Conservation (phyloP, 2,329 filamentous ascomycete genomes). For the Trichoderma afroharzianum region DNA sequence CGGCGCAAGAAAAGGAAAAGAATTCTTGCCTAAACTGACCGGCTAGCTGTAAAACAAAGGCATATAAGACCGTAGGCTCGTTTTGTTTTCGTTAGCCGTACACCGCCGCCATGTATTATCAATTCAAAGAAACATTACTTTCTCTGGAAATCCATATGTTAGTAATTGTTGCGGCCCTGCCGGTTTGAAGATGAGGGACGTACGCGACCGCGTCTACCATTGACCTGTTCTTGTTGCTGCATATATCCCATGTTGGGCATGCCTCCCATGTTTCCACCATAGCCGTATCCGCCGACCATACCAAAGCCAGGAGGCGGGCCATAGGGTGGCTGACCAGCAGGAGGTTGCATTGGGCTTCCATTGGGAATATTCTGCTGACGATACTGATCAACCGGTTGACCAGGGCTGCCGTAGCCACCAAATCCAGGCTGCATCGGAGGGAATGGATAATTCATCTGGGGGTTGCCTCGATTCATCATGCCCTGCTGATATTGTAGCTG, state of each 20-base stretch:
- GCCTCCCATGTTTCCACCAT: slow-evolving; percentile 48
- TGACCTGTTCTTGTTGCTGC: slow-evolving; percentile 52
- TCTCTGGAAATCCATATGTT: slow-evolving; percentile 27
- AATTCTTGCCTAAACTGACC: slow-evolving; percentile 1
- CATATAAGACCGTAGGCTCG: not conserved
- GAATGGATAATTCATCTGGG: slow-evolving; percentile 56
- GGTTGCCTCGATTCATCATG: slow-evolving; percentile 51
- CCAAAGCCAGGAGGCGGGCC: slow-evolving; percentile 47
- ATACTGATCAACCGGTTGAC: slow-evolving; percentile 53
- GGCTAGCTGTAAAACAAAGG: slow-evolving; percentile 8
- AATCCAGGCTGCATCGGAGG: slow-evolving; percentile 54
- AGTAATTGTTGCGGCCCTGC: slow-evolving; percentile 22
- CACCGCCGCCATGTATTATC: not conserved
- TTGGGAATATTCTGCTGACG: slow-evolving; percentile 50
- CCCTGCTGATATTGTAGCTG: slow-evolving; percentile 58
- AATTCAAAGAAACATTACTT: slow-evolving; percentile 22
- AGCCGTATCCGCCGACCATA: slow-evolving; percentile 45
- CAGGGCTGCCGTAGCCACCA: slow-evolving; percentile 47
- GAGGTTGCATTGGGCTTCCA: slow-evolving; percentile 49
- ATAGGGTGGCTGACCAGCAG: slow-evolving; percentile 43
- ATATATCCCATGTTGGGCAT: slow-evolving; percentile 46
- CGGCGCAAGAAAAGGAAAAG: slow-evolving; percentile 1
- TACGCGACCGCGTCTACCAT: slow-evolving; percentile 57
- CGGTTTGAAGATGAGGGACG: slow-evolving; percentile 29
- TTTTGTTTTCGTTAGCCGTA: not conserved